Conservation (phyloP, 2,329 filamentous ascomycete genomes). For the Alternaria gansuensis region DNA sequence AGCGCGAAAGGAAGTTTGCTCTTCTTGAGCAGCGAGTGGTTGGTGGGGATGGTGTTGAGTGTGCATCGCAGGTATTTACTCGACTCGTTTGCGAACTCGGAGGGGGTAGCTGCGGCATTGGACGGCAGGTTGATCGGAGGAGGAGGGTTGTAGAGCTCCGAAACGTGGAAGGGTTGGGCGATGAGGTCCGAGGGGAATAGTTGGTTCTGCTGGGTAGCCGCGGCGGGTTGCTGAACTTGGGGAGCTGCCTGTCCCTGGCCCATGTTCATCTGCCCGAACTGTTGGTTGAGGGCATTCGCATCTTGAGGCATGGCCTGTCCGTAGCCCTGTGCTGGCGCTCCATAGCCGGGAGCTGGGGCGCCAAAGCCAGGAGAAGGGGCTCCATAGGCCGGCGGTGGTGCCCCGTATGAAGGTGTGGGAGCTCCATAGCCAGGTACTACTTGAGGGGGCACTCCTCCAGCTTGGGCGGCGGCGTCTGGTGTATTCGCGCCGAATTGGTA, state of each 20-base stretch:
- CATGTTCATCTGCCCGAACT: conserved; percentile 82
- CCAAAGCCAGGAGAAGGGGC: conserved; percentile 52
- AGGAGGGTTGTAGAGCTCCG: conserved; percentile 88
- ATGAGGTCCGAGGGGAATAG: conserved; percentile 91
- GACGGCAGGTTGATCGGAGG: conserved; percentile 90
- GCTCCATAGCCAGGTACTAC: conserved; percentile 34
- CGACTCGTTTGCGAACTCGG: conserved; percentile 88
- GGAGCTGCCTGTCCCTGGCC: conserved; percentile 53
- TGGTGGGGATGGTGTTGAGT: conserved; percentile 91
- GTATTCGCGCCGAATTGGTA: conserved; percentile 96
- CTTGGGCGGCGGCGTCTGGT: conserved; percentile 59
- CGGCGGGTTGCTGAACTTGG: conserved; percentile 44
- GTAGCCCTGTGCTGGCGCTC: conserved; percentile 46
- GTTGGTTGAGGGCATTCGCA: conserved; percentile 73
- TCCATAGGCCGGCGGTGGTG: conserved; percentile 48
- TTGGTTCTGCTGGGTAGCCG: conserved; percentile 69
- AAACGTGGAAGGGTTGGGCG: conserved; percentile 91
- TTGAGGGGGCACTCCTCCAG: conserved; percentile 57
- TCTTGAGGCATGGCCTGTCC: conserved; percentile 62
- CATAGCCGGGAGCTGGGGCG: conserved; percentile 46
- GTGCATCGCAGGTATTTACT: conserved; percentile 96
- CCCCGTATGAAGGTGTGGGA: conserved; percentile 53
- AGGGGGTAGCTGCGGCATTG: conserved; percentile 93
- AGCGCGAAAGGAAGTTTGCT: conserved; percentile 92
- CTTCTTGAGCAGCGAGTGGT: conserved; percentile 92